Evolutionary conservation across 164 flowering plant species (phyloP), one percentile per base, ranked within the genome.

Genomic region (Vitis cinerea): DNA sequence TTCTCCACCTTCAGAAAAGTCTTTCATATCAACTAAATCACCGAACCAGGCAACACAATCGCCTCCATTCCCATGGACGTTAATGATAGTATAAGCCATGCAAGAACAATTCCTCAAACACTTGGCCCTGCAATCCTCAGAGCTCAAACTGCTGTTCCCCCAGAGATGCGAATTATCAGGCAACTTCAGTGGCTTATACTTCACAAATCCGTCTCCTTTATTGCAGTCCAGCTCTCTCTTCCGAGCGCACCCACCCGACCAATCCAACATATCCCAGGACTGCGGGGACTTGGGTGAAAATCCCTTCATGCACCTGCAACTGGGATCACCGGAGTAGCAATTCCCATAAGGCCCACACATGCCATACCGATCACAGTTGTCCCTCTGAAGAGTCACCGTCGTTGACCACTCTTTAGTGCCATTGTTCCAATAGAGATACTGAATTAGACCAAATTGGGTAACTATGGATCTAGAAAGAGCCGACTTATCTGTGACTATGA

Each of bases 91-190:
- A 62, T 72, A 75, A 31, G 78, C 78, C 10, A 51, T 59, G 50
- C 81, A 79, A 1, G 74, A 60, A 16, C 81, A 79, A 10, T 75
- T 66, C 54, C 57, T 68, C 65, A 64, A 29, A 16, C 78, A 75
- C 15, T 29, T 49, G 13, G 23, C 49, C 49, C 59, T 58, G 37
- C 78, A 78, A 9, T 69, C 76, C 9, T 65, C 19, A 19, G 9
- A 27, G 16, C 53, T 62, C 67, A 60, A 15, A 29, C 17, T 58
- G 0, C 53, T 14, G 4, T 55, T 52, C 29, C 11, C 63, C 30
- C 8, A 31, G 3, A 61, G n/a, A 2, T 0, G 16, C n/a, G 64
- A 23, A 29, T 44, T 56, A 66, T 78, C 80, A 3, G 80, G 77
- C 69, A 78, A 37, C 56, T 73, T 74, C 65, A 74, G 4, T 0